Percentiles rank a stretch among this genome's conserved stretches.
Conservation (phyloP, 2,329 filamentous ascomycete genomes). For the Aspergillus niger region DNA sequence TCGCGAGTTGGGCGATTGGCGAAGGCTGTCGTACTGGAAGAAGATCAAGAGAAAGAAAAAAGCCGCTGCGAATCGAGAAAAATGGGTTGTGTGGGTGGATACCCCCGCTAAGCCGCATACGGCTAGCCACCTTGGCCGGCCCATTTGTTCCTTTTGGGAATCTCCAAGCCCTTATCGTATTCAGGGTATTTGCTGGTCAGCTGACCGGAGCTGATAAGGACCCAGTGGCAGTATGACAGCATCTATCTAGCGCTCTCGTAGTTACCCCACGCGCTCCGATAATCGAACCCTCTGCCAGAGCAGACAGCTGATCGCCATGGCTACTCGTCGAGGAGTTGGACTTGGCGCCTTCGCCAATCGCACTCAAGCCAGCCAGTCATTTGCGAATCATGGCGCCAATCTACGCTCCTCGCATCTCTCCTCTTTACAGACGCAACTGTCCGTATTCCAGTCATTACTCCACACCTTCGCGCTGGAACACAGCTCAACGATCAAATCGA, state of each 20-base stretch:
- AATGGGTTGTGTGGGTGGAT: conserved; percentile 40
- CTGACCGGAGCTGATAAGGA: conserved; percentile 19
- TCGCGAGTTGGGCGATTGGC: conserved; percentile 43
- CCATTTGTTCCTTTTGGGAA: conserved; percentile 5
- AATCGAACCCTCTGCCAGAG: neutral
- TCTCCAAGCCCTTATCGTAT: conserved; percentile 27
- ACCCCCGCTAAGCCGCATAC: conserved; percentile 24
- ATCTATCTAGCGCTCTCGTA: neutral
- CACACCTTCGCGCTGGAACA: conserved; percentile 96
- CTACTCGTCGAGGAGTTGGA: conserved; percentile 68
- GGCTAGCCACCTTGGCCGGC: conserved; percentile 6
- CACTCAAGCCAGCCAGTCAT: conserved; percentile 82
- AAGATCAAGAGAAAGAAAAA: conserved; percentile 28
- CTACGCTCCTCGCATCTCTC: conserved; percentile 83
- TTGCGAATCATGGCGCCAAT: conserved; percentile 82
- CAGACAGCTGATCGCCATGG: conserved; percentile 36
- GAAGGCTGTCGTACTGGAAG: conserved; percentile 39
- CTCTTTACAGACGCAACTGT: conserved; percentile 87
- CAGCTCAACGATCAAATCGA: conserved; percentile 91
- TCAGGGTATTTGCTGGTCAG: conserved; percentile 29
- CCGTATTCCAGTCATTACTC: conserved; percentile 91
- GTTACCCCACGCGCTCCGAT: neutral
- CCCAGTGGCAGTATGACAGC: neutral
- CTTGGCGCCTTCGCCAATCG: conserved; percentile 87
- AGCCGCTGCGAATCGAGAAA: conserved; percentile 15